Percentiles rank a stretch among this genome's conserved stretches.
These are phyloP conservation scores for Trichocomaceae sp. DNA, from an alignment of 2,329 filamentous ascomycete species.

Conservation along the genomic window DNA sequence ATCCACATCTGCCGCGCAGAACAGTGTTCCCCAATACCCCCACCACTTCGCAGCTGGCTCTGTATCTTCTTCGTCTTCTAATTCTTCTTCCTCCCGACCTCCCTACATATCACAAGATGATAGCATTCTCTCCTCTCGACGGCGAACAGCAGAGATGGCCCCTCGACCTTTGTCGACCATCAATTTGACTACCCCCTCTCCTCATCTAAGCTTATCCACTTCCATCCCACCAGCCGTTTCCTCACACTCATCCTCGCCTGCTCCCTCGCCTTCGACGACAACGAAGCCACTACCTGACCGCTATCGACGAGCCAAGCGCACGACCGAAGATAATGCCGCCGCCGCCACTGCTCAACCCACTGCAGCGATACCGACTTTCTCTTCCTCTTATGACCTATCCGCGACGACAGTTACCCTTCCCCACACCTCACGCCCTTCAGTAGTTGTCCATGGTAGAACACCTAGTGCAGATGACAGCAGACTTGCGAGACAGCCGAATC, in stretches of 20 bases:
- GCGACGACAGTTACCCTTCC: conserved; percentile 32
- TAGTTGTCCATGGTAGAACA: conserved; percentile 49
- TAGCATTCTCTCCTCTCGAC: conserved; percentile 36
- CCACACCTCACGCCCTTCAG: conserved; percentile 25
- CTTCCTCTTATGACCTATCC: conserved; percentile 34
- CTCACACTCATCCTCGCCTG: neutral
- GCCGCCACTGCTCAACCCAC: conserved; percentile 16
- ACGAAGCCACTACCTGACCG: conserved; percentile 70
- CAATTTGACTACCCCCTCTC: conserved; percentile 45
- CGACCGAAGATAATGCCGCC: conserved; percentile 39
- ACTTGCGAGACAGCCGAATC: conserved; percentile 40
- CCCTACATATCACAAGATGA: conserved; percentile 46
- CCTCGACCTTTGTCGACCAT: conserved; percentile 43
- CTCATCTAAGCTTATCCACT: conserved; percentile 44
- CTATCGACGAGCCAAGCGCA: conserved; percentile 63
- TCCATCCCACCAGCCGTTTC: neutral
- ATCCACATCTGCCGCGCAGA: conserved; percentile 45
- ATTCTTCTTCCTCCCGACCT: conserved; percentile 39
- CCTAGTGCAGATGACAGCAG: conserved; percentile 65
- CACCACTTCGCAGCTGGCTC: conserved; percentile 47
- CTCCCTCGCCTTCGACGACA: conserved; percentile 37
- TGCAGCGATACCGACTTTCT: conserved; percentile 9
- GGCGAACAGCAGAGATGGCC: conserved; percentile 30
- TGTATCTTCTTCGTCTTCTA: conserved; percentile 49
- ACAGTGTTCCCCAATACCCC: conserved; percentile 33